Evolutionary conservation across 2,329 filamentous ascomycete species (phyloP).

Genomic region (Tolypocladium ovalisporum): DNA sequence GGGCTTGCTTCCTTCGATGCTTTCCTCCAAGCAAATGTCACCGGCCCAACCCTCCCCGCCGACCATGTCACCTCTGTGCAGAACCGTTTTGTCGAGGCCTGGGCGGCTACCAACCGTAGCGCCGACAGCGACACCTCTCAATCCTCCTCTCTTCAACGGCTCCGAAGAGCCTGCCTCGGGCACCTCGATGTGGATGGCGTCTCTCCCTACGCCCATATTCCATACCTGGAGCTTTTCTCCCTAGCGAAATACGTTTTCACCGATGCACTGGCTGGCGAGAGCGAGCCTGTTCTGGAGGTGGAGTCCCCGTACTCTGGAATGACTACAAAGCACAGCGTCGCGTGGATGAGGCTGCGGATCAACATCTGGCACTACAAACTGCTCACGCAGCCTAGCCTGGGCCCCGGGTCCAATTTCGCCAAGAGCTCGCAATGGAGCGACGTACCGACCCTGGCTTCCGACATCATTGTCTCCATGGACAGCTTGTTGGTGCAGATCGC

Average conservation of each 20-base stretch:
- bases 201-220: slow-evolving; percentile 73
- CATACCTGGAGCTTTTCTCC: slow-evolving; percentile 72
- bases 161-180: slow-evolving; percentile 50
- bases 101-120: slow-evolving; percentile 6
- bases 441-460: slow-evolving; percentile 42
- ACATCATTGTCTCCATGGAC: slow-evolving; percentile 31
- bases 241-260: slow-evolving; percentile 49
- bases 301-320: slow-evolving; percentile 18
- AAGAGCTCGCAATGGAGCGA: slow-evolving; percentile 49
- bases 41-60: slow-evolving; percentile 61
- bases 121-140: background rate
- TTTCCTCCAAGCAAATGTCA: slow-evolving; percentile 81
- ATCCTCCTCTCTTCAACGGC: slow-evolving; percentile 18
- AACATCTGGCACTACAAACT: slow-evolving; percentile 60
- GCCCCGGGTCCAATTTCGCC: slow-evolving; percentile 42
- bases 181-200: slow-evolving; percentile 74
- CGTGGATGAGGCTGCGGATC: slow-evolving; percentile 59
- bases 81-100: slow-evolving; percentile 28
- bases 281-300: slow-evolving; percentile 13
- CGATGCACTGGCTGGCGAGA: slow-evolving; percentile 9
- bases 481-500: slow-evolving; percentile 29
- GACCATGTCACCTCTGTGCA: slow-evolving; percentile 16
- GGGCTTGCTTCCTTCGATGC: slow-evolving; percentile 45
- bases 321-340: slow-evolving; percentile 33
- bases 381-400: slow-evolving; percentile 44